Evolutionary conservation across 768 basidiomycete genomes (phyloP).

Genomic region (Suillus brevipes): DNA sequence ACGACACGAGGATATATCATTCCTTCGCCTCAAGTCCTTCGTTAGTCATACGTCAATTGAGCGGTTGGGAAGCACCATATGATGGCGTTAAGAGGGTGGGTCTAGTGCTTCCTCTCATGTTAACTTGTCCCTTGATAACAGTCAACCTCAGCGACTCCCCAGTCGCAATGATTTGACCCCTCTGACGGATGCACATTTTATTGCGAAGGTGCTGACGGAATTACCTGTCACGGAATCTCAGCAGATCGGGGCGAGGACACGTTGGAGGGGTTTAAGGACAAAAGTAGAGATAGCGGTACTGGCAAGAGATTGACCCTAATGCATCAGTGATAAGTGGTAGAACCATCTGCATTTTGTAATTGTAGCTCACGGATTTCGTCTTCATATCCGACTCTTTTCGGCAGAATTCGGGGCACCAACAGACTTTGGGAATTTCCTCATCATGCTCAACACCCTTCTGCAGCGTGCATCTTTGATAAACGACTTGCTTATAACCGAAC

Average conservation of each 20-base stretch:
- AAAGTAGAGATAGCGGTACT: conserved; percentile 55
- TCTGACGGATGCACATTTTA: conserved; percentile 83
- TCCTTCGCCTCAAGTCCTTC: conserved; percentile 65
- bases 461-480: background rate
- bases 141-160: conserved; percentile 56
- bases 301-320: background rate
- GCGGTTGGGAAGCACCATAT: conserved; percentile 92
- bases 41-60: conserved; percentile 72
- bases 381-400: background rate
- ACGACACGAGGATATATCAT: conserved; percentile 90
- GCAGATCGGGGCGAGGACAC: conserved; percentile 64
- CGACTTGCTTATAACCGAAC: background rate
- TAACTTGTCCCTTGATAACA: background rate
- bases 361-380: background rate
- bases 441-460: background rate
- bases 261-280: conserved; percentile 83
- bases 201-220: conserved; percentile 68
- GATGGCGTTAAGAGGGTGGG: conserved; percentile 74
- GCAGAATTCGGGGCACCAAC: background rate
- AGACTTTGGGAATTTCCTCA: background rate
- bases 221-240: conserved; percentile 61
- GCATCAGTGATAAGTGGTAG: background rate
- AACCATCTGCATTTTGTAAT: background rate
- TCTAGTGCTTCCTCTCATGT: conserved; percentile 3
- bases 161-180: conserved; percentile 81